Evolutionary conservation across 371 early-diverging fungal genomes (phyloP).

Genomic region (Lichtheimia hyalospora): DNA sequence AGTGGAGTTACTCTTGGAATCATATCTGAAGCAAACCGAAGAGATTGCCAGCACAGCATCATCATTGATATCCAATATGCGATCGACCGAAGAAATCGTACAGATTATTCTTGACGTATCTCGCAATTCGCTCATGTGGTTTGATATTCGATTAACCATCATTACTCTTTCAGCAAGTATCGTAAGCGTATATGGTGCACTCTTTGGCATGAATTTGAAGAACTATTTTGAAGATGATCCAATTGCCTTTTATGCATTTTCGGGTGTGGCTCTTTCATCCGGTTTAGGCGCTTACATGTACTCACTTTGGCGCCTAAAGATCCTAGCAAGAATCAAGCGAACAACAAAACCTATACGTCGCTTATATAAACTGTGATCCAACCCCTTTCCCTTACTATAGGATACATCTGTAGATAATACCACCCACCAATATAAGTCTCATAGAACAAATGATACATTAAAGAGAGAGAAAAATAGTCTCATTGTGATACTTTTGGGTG

Average conservation of each 20-base stretch:
- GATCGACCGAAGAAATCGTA: slow-evolving; percentile 84
- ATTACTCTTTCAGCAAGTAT: slow-evolving; percentile 73
- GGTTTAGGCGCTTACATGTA: slow-evolving; percentile 38
- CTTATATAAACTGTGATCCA: slow-evolving; percentile 4
- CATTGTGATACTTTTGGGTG: too few relatives aligned
- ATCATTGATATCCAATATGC: slow-evolving; percentile 71
- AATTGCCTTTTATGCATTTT: slow-evolving; percentile 65
- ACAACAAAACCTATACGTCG: slow-evolving; percentile 2
- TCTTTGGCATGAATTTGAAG: slow-evolving; percentile 90
- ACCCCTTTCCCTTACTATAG: too few relatives aligned
- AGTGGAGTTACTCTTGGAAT: slow-evolving; percentile 84
- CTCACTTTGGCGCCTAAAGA: slow-evolving; percentile 30
- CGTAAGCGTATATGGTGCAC: slow-evolving; percentile 59
- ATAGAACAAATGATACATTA: too few relatives aligned
- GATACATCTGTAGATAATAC: too few relatives aligned
- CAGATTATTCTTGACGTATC: slow-evolving; percentile 83
- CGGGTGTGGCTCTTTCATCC: slow-evolving; percentile 50
- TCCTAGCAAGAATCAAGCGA: slow-evolving; percentile 27
- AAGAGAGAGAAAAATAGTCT: too few relatives aligned
- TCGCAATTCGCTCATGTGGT: slow-evolving; percentile 82
- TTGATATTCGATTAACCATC: slow-evolving; percentile 81
- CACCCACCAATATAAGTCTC: too few relatives aligned
- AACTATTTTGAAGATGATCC: slow-evolving; percentile 73
- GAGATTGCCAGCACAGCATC: slow-evolving; percentile 76
- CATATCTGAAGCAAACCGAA: slow-evolving; percentile 84